Evolutionary conservation across 2,329 filamentous ascomycete species (phyloP), one percentile per base, ranked within the genome.

Genomic region (Madurella fahalii): DNA sequence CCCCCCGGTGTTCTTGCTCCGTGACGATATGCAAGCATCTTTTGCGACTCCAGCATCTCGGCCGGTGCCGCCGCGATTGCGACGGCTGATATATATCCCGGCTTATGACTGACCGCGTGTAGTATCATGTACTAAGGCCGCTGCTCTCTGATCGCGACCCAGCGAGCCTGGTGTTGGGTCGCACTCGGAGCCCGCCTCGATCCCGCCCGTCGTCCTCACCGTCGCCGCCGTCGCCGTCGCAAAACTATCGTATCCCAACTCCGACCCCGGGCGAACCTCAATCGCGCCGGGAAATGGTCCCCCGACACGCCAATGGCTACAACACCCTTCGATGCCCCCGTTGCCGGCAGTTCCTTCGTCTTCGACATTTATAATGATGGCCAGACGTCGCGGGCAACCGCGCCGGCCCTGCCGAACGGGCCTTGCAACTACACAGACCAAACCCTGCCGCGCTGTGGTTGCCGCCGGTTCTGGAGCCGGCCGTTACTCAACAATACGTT

Each of bases 391-490:
- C 53, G 47, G 56, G 63, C 50, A 46, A 53, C 51, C 57, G 62
- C 54, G 53, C 59, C 54, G 13, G 48, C 55, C 18, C 72, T 83
- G 9, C 80, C 81, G 2, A 71, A 72, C 54, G 81, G 81, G 49
- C 72, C 72, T 46, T 84, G 81, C 71, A 82, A 83, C 67, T 84
- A 76, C 64, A 75, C 81, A 55, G 79, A 84, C 62, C 64, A 82
- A 53, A 75, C 70, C 74, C 75, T 56, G 76, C 80, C 54, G 72
- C 79, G 74, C 56, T 84, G 81, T 58, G 81, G 81, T 65, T 84
- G 81, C 61, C 80, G 81, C 60, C 80, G 80, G 50, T 84, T 84
- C 69, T 84, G 80, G 80, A 76, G 75, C 63, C 76, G 75, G 57
- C 69, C 69, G 52, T 66, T 51, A 59, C 47, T 57, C 48, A 56